Evolutionary conservation across 179 eudicot species (phyloP), one percentile per base, ranked within the genome.

Genomic region (Actinidia polygama): DNA sequence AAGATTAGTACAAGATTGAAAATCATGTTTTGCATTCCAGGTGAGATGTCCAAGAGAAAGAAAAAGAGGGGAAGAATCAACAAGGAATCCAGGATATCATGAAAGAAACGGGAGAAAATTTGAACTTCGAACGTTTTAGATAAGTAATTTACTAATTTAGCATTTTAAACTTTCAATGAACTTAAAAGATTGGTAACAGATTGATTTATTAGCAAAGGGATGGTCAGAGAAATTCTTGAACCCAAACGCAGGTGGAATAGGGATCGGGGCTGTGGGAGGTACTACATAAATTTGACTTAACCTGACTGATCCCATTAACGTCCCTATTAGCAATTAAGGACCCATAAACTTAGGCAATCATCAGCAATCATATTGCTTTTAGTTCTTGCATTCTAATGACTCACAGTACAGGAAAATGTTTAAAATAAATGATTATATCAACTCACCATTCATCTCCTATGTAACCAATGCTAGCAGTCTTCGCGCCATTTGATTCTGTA

Each of bases 391-490:
- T 14, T 67, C 73, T 64, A 63, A 73, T 16, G 59, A 58, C 63
- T 53, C 46, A 26, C 1, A 57, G 12, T 24, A 79, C 44, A 55
- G 12, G 62, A 23, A 57, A 59, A 24, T 5, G 12, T 30, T 61
- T 36, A 19, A 61, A 5, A 24, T 30, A 21, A 19, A 62, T 44
- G 44, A n/a, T 44, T 46, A 30, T 14, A 73, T 53, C 4, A 49
- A 89, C 97, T 92, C 82, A 97, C 99, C 99, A 95, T 55, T 97
- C 98, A 87, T 97, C 98, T 30, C 83, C 91, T 49, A 95, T 89
- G 80, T 97, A 92, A 62, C 99, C 99, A 84, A 97, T 93, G 75
- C 81, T 86, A 67, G 80, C 46, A 54, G 83, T 73, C 68, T 87
- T 74, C 15, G 12, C 55, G 4, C 80, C 82, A 75, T 69, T 76